phyloP scores from a whole-genome alignment of 148 eudicot genomes.

The Tetragonia tetragonoides region DNA sequence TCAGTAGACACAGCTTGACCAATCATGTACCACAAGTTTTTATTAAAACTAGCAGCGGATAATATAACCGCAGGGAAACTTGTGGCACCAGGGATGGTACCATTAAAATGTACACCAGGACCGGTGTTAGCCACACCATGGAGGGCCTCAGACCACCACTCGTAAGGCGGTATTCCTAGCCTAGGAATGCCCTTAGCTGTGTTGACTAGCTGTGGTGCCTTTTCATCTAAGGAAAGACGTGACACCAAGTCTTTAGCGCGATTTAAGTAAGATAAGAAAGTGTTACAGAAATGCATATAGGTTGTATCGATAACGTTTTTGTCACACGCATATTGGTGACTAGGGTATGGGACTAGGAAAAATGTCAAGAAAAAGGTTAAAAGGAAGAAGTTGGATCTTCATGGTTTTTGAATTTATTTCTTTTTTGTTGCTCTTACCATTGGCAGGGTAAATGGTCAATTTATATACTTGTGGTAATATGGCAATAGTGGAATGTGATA shows the following conservation, averaged over 20 bases:
- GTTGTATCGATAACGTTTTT: slow-evolving; percentile 17
- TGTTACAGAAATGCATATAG: slow-evolving; percentile 38
- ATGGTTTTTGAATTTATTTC: not conserved
- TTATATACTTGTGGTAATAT: not conserved
- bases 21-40: slow-evolving; percentile 42
- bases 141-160: slow-evolving; percentile 79
- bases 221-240: slow-evolving; percentile 44
- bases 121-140: slow-evolving; percentile 54
- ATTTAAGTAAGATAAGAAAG: slow-evolving; percentile 22
- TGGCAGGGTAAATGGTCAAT: not conserved
- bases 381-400: not conserved
- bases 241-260: slow-evolving; percentile 48
- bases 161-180: slow-evolving; percentile 45
- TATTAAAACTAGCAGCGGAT: slow-evolving; percentile 52
- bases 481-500: not conserved
- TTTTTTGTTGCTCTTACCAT: not conserved
- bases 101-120: slow-evolving; percentile 36
- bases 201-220: slow-evolving; percentile 40
- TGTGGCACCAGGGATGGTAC: slow-evolving; percentile 46
- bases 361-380: slow-evolving; percentile 24
- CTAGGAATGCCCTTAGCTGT: slow-evolving; percentile 39
- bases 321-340: slow-evolving; percentile 34
- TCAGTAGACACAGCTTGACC: slow-evolving; percentile 42
- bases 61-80: slow-evolving; percentile 58
- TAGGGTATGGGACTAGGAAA: slow-evolving; percentile 20